phyloP scores from a whole-genome alignment of 2,329 filamentous ascomycete genomes.

The Dactylellina parvicollis region DNA sequence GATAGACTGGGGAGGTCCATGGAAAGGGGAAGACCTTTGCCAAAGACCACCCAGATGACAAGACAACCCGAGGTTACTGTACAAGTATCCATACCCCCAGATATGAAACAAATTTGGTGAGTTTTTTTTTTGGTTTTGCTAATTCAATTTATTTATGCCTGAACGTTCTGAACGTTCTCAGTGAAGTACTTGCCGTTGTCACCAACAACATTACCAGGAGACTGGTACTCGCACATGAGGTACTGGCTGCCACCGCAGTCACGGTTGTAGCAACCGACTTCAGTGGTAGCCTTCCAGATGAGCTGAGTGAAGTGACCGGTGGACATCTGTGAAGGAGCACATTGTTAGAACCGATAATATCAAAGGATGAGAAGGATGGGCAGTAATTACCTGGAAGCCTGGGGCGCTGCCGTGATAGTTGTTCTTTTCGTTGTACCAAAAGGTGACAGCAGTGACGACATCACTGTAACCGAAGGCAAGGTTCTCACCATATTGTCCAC shows the following conservation, averaged over 20 bases:
- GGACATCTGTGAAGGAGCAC: conserved; percentile 27
- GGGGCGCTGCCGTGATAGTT: conserved; percentile 69
- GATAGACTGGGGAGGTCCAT: neutral
- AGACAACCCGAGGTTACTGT: no score
- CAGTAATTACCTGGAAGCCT: conserved; percentile 61
- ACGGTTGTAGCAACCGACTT: conserved; percentile 69
- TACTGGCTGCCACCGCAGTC: conserved; percentile 41
- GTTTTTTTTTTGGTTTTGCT: no score
- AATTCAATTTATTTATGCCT: no score
- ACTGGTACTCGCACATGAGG: conserved; percentile 51
- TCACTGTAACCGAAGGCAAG: conserved; percentile 74
- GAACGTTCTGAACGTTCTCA: conserved; percentile 44
- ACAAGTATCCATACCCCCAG: no score
- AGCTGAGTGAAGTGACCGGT: conserved; percentile 67
- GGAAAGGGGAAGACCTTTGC: neutral
- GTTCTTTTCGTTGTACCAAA: conserved; percentile 90
- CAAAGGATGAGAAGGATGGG: neutral
- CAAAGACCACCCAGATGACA: neutral
- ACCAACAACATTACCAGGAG: conserved; percentile 44
- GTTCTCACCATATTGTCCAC: conserved; percentile 86
- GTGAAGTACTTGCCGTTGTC: conserved; percentile 45
- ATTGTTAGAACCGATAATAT: conserved; percentile 12
- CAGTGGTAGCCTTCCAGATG: conserved; percentile 72
- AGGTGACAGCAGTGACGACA: conserved; percentile 76
- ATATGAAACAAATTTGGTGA: no score